A percentile compares a stretch with the other conserved stretches of the same genome.
Conservation (phyloP, 192 early-diverging fungal genomes). For the Coemansia umbellata region DNA sequence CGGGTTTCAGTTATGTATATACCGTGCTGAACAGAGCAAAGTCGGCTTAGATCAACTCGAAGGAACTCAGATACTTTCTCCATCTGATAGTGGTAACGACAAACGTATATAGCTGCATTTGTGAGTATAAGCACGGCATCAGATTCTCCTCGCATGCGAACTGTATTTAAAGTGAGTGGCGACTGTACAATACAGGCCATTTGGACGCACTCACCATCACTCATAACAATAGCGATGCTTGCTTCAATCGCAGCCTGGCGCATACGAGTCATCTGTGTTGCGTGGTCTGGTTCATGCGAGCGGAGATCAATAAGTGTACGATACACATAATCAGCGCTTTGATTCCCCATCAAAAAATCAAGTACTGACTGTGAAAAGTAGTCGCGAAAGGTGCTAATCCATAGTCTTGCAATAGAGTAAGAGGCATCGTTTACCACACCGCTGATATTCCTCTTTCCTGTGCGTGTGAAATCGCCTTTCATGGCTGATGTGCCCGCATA, state of each 20-base stretch:
- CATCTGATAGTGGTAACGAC: constrained; percentile 63
- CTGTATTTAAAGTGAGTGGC: constrained; percentile 50
- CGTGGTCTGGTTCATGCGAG: constrained; percentile 43
- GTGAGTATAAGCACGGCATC: constrained; percentile 68
- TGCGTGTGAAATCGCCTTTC: constrained; percentile 75
- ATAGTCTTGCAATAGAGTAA: constrained; percentile 70
- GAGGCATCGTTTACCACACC: constrained; percentile 74
- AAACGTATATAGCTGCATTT: constrained; percentile 62
- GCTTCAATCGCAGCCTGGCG: constrained; percentile 50
- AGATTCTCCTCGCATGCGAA: constrained; percentile 45
- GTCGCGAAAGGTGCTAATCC: constrained; percentile 71
- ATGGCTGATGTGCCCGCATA: constrained; percentile 76
- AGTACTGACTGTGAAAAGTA: constrained; percentile 60
- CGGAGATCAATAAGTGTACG: constrained; percentile 41
- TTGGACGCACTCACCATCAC: constrained; percentile 57
- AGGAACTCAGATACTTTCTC: constrained; percentile 66
- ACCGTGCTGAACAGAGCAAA: constrained; percentile 59
- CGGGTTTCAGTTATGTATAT: constrained; percentile 37
- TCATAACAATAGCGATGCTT: constrained; percentile 60
- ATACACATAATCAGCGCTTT: constrained; percentile 30
- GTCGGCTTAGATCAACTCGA: constrained; percentile 55
- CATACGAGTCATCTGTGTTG: constrained; percentile 12
- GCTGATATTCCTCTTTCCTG: constrained; percentile 69
- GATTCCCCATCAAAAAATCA: constrained; percentile 40
- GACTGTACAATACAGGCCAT: constrained; percentile 64